Evolutionary conservation across 371 early-diverging fungal species (phyloP).

Genomic region (Mortierella sp.): DNA sequence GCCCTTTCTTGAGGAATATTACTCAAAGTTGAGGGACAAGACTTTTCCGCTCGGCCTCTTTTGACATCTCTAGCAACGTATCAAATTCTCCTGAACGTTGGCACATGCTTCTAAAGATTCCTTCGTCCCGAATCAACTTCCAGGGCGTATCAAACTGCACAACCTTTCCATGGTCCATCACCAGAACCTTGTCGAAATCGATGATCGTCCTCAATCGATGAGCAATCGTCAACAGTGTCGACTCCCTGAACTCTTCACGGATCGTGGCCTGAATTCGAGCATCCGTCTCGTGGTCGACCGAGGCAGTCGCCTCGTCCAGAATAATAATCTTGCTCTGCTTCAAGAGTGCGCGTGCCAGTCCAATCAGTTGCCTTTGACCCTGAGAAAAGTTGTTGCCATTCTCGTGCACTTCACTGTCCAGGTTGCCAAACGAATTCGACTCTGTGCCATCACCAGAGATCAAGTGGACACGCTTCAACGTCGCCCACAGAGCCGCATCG

Average conservation of each 20-base stretch:
- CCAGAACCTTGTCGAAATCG: conserved; percentile 89
- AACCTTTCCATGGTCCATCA: conserved; percentile 82
- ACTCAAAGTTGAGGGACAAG: background rate
- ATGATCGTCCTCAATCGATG: conserved; percentile 87
- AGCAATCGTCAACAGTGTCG: conserved; percentile 79
- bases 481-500: conserved; percentile 83
- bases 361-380: conserved; percentile 91
- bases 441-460: conserved; percentile 64
- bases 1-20: too few relatives aligned
- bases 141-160: conserved; percentile 81
- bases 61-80: conserved; percentile 52
- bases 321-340: conserved; percentile 79
- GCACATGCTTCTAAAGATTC: conserved; percentile 73
- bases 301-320: conserved; percentile 89
- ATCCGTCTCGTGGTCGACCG: conserved; percentile 76
- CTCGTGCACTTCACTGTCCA: conserved; percentile 72
- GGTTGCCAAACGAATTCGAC: conserved; percentile 58
- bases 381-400: conserved; percentile 86
- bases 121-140: conserved; percentile 62
- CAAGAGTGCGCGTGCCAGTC: conserved; percentile 86
- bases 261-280: conserved; percentile 83
- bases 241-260: conserved; percentile 70
- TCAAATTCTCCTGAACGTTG: conserved; percentile 75
- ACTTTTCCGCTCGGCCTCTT: conserved; percentile 21
- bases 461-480: conserved; percentile 70